These are phyloP conservation scores for Exophiala mesophila DNA, from an alignment of 2,329 filamentous ascomycete genomes.

Conservation along the genomic window DNA sequence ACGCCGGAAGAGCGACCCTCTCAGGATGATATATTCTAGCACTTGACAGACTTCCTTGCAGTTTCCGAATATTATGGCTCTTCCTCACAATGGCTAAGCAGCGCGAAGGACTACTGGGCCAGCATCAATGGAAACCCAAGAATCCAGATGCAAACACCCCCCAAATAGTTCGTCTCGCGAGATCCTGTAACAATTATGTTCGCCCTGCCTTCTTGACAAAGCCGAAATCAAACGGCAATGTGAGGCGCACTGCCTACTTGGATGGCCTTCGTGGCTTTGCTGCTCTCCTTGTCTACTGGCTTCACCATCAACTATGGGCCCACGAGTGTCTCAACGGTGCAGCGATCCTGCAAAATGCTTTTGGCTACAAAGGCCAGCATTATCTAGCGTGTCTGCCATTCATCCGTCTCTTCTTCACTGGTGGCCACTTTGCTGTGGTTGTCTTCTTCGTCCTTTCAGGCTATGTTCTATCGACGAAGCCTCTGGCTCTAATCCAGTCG, in stretches of 20 bases:
- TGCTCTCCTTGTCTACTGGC: slow-evolving; percentile 60
- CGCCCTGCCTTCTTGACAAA: slow-evolving; percentile 19
- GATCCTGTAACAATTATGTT: slow-evolving; percentile 23
- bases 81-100: slow-evolving; percentile 8
- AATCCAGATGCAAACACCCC: slow-evolving; percentile 10
- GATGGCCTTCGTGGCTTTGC: slow-evolving; percentile 65
- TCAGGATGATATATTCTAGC: no score
- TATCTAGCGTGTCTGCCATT: slow-evolving; percentile 52
- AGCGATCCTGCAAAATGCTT: slow-evolving; percentile 49
- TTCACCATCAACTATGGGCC: slow-evolving; percentile 57
- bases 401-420: slow-evolving; percentile 56
- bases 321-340: slow-evolving; percentile 41
- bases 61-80: background rate
- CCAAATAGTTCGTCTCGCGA: slow-evolving; percentile 6
- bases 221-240: background rate
- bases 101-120: slow-evolving; percentile 23
- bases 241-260: slow-evolving; percentile 51
- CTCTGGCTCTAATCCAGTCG: slow-evolving; percentile 41
- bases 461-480: slow-evolving; percentile 48
- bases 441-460: slow-evolving; percentile 52
- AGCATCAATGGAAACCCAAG: slow-evolving; percentile 23
- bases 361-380: slow-evolving; percentile 46
- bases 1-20: no score
- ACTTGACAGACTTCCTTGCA: no score
- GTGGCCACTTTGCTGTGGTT: slow-evolving; percentile 56